These are phyloP conservation scores for Vaccinium macrocarpon DNA, from an alignment of 148 eudicot genomes.

Conservation along the genomic window DNA sequence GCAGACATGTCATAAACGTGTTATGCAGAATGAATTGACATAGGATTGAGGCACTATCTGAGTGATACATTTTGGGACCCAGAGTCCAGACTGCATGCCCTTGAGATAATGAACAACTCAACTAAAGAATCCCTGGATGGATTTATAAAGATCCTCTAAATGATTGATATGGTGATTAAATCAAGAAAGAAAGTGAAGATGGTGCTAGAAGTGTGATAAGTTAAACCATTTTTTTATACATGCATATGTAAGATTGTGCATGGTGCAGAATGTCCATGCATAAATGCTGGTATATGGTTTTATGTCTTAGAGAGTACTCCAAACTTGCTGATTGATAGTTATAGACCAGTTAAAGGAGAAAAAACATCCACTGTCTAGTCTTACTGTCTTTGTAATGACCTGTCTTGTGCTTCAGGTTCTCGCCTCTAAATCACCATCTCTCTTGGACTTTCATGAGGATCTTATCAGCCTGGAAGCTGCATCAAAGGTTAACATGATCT, in stretches of 20 bases:
- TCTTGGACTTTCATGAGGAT: conserved; percentile 77
- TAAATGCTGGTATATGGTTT: background rate
- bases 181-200: background rate
- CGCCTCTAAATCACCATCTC: conserved; percentile 60
- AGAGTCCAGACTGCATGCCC: background rate
- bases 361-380: background rate
- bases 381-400: background rate
- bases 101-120: background rate
- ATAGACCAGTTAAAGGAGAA: background rate
- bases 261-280: background rate
- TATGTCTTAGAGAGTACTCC: background rate
- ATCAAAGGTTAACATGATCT: conserved; percentile 52
- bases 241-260: background rate
- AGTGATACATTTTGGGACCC: background rate
- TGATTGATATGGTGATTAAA: background rate
- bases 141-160: background rate
- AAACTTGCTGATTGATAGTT: background rate
- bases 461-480: conserved; percentile 78
- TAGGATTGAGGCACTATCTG: background rate
- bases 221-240: background rate
- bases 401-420: conserved; percentile 43
- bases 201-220: background rate
- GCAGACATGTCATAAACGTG: background rate
- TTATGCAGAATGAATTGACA: background rate
- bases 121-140: background rate